Percentiles rank a stretch among this genome's conserved stretches.
phyloP scores from a whole-genome alignment of 1,284 basidiomycete species.

The Cerioporus squamosus region DNA sequence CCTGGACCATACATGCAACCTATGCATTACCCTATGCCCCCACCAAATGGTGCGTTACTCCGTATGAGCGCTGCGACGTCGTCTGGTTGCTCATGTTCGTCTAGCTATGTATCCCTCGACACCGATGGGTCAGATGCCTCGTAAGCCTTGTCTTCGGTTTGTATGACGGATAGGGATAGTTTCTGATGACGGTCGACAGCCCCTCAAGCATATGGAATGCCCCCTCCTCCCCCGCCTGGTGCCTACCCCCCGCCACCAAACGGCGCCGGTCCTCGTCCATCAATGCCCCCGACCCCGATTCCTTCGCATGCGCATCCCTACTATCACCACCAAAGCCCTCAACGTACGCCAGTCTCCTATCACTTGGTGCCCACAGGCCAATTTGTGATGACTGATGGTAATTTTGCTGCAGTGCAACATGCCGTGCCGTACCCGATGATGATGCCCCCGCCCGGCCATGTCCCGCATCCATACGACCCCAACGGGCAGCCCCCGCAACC shows the following conservation, averaged over 20 bases:
- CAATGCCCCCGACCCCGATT: slow-evolving; percentile 86
- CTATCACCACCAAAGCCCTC: slow-evolving; percentile 85
- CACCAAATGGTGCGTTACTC: slow-evolving; percentile 59
- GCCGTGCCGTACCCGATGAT: slow-evolving; percentile 85
- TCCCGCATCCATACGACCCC: slow-evolving; percentile 72
- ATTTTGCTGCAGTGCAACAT: slow-evolving; percentile 64
- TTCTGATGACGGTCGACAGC: slow-evolving; percentile 38
- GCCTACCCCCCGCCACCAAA: slow-evolving; percentile 76
- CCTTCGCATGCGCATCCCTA: slow-evolving; percentile 83
- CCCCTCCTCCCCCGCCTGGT: slow-evolving; percentile 59
- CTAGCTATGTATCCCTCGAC: slow-evolving; percentile 81
- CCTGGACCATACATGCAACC: slow-evolving; percentile 76
- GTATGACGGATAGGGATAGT: not conserved
- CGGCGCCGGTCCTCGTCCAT: slow-evolving; percentile 72
- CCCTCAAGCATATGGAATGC: slow-evolving; percentile 69
- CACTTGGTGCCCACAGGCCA: slow-evolving; percentile 23
- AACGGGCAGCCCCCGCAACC: slow-evolving; percentile 60
- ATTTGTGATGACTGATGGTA: slow-evolving; percentile 19
- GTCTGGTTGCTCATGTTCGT: not conserved
- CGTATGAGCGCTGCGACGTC: too few species aligned
- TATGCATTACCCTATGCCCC: slow-evolving; percentile 82
- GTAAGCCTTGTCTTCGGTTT: slow-evolving; percentile 40
- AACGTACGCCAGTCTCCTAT: slow-evolving; percentile 58
- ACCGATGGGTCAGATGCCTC: slow-evolving; percentile 82
- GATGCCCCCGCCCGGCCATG: slow-evolving; percentile 75